Evolutionary conservation across 2,329 filamentous ascomycete genomes (phyloP), one percentile per base, ranked within the genome.

Genomic region (Magnaporthales sp.): DNA sequence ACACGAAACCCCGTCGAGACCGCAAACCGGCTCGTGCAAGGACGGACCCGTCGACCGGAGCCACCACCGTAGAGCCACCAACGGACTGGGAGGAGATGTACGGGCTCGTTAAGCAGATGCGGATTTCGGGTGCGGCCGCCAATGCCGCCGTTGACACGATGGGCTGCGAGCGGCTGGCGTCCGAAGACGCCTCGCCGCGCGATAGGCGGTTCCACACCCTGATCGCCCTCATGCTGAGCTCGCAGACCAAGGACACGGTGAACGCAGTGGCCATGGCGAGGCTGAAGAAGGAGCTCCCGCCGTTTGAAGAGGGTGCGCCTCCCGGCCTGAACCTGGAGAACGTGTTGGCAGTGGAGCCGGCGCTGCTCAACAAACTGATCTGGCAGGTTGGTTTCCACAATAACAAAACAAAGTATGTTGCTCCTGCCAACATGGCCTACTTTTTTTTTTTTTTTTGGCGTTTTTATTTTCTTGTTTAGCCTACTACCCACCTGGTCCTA

Each of bases 71-170:
- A 8, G 29, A 78, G n/a, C 86, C 92, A 1, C 93, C 93, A 0
- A 83, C 87, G 0, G 88, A 93, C 75, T 97, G 95, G 95, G 87
- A 92, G 69, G 85, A 88, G 67, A 87, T 97, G 67, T 99, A 97
- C 78, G 79, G 83, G 38, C 79, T 86, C 0, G 90, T 96, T 61
- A 89, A 89, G 73, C 84, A 86, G 73, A 97, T 98, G 93, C 89
- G 87, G 2, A 76, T 77, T 4, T 83, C 82, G 3, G 83, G 83
- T 7, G 73, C 78, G 78, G 79, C 90, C 75, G 75, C 85, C 80
- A 77, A 90, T 84, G 95, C 95, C 0, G 91, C 94, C 0, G 95
- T 99, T 11, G 95, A 99, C 76, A 98, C 94, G 0, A 97, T 98
- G 93, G 95, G 95, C 11, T 99, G 95, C 77, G 93, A 93, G 77